Percentiles rank a stretch among this genome's conserved stretches.
These are phyloP conservation scores for Punctularia strigosozonata DNA, from an alignment of 768 basidiomycete genomes.

Conservation along the genomic window DNA sequence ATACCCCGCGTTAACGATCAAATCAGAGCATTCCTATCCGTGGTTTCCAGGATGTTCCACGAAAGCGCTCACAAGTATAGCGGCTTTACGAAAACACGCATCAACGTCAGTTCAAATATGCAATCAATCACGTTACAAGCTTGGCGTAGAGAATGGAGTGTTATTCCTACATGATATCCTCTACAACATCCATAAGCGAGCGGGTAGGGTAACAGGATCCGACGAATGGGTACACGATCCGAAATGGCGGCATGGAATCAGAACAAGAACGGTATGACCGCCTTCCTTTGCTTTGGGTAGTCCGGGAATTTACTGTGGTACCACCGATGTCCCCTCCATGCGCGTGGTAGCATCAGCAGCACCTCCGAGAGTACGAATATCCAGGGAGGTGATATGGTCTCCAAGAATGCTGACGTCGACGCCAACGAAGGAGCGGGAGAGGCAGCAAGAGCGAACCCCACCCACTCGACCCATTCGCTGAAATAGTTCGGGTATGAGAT, in stretches of 20 bases:
- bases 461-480: conserved; percentile 94
- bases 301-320: conserved; percentile 67
- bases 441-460: conserved; percentile 74
- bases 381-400: conserved; percentile 58
- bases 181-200: too few species aligned
- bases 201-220: too few species aligned
- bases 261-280: conserved; percentile 69
- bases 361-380: conserved; percentile 70
- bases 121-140: too few species aligned
- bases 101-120: too few species aligned
- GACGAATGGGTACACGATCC: too few species aligned
- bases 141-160: too few species aligned
- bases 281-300: conserved; percentile 69
- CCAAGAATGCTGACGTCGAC: conserved; percentile 20
- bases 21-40: too few species aligned
- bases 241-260: conserved; percentile 18
- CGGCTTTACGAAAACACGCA: too few species aligned
- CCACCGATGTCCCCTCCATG: conserved; percentile 77
- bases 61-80: too few species aligned
- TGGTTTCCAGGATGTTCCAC: too few species aligned
- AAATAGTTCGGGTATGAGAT: conserved; percentile 91
- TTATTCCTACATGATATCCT: too few species aligned
- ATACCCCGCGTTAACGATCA: too few species aligned
- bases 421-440: conserved; percentile 30
- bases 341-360: conserved; percentile 69